Conservation (phyloP, 148 eudicot species). For the Silene latifolia region DNA sequence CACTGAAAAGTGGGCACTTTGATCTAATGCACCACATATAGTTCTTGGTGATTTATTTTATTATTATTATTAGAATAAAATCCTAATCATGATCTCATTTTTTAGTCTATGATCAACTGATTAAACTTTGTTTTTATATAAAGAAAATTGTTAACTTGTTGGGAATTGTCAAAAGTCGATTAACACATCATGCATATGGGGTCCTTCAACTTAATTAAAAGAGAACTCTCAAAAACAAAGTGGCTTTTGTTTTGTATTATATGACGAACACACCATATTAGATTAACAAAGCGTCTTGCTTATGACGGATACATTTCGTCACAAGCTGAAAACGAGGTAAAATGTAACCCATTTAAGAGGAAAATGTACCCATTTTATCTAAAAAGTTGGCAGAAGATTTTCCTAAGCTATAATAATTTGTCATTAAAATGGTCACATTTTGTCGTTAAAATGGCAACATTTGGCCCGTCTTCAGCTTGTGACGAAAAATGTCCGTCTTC, state of each 20-base stretch:
- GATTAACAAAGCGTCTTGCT: too few species aligned
- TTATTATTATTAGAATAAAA: not conserved
- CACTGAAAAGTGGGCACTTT: conserved; percentile 1
- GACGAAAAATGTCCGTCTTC: too few species aligned
- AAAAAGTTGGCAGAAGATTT: too few species aligned
- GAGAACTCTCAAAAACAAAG: not conserved
- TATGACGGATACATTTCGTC: too few species aligned
- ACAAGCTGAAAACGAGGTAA: too few species aligned
- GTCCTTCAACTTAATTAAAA: not conserved
- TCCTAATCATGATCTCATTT: conserved; percentile 7
- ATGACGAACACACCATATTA: too few species aligned
- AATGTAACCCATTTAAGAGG: too few species aligned
- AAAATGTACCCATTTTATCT: too few species aligned
- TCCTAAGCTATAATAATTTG: too few species aligned
- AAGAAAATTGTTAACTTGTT: not conserved
- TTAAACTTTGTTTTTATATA: not conserved
- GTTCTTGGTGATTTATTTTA: not conserved
- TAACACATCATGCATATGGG: conserved; percentile 2
- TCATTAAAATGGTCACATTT: too few species aligned
- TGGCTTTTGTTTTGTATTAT: not conserved
- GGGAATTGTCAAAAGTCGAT: not conserved
- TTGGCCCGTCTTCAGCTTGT: too few species aligned
- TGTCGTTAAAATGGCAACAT: too few species aligned
- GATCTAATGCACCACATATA: conserved; percentile 8
- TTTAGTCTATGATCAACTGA: not conserved